Conservation (phyloP, 306 rosid genomes). For the Psophocarpus tetragonolobus region DNA sequence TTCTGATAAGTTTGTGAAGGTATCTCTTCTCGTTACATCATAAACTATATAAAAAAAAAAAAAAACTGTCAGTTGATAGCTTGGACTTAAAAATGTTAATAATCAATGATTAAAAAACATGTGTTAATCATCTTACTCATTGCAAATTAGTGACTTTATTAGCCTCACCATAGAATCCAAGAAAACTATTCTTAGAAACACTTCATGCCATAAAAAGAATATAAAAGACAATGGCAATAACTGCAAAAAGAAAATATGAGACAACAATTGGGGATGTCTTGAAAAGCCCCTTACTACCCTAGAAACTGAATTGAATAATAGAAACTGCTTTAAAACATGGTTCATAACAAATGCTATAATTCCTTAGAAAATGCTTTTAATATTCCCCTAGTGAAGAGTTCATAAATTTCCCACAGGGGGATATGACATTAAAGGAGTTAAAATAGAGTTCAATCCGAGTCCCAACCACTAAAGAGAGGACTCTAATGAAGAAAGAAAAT, state of each 20-base stretch:
- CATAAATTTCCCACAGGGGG: not conserved
- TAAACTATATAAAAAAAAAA: slow-evolving; percentile 54
- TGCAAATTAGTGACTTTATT: not conserved
- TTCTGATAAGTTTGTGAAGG: slow-evolving; percentile 79
- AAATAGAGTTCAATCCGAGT: not conserved
- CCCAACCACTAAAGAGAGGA: not conserved
- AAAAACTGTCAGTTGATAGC: not conserved
- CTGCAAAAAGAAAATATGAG: not conserved
- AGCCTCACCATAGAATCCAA: not conserved
- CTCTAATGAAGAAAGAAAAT: not conserved
- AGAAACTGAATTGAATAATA: not conserved
- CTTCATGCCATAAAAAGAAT: not conserved
- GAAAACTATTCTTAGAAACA: not conserved
- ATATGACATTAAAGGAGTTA: not conserved
- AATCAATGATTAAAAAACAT: not conserved
- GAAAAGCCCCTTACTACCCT: not conserved
- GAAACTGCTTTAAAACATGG: slow-evolving; percentile 60
- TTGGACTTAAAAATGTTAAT: not conserved
- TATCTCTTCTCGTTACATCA: slow-evolving; percentile 89
- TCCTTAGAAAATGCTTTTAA: not conserved
- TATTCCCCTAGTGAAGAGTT: not conserved
- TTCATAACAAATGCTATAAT: slow-evolving; percentile 1
- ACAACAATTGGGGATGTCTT: not conserved
- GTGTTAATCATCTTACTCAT: not conserved
- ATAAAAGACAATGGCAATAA: not conserved